A percentile compares a stretch with the other conserved stretches of the same genome.
Evolutionary conservation across 306 rosid species (phyloP).

Genomic region (Styphnolobium japonicum): DNA sequence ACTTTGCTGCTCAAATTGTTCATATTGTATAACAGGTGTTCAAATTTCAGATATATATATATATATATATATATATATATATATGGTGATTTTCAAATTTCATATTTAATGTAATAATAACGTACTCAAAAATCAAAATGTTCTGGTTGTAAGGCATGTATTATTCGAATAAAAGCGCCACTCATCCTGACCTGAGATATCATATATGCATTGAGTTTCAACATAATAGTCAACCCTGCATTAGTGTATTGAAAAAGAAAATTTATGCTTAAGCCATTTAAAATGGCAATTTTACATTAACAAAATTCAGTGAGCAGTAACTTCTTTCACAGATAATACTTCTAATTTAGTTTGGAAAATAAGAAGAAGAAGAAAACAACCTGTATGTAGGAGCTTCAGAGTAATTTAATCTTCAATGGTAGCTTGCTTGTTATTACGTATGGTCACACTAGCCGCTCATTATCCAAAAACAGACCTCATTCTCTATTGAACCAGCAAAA

Average conservation of each 20-base stretch:
- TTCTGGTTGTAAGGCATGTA: neutral
- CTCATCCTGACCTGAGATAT: neutral
- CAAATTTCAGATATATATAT: too few species aligned
- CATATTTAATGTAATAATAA: neutral
- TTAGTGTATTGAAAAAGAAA: neutral
- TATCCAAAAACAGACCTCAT: too few species aligned
- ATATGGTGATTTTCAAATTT: too few species aligned
- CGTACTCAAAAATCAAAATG: neutral
- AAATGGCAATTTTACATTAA: neutral
- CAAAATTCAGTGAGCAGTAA: neutral
- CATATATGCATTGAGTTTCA: neutral
- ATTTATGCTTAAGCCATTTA: neutral
- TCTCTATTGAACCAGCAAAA: too few species aligned
- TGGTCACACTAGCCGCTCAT: too few species aligned
- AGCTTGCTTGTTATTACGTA: too few species aligned
- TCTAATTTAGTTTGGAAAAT: too few species aligned
- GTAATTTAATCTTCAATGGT: too few species aligned
- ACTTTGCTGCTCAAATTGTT: slow-evolving; percentile 18
- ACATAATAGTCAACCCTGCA: neutral
- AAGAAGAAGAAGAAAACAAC: too few species aligned
- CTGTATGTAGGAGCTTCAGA: too few species aligned
- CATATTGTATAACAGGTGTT: neutral
- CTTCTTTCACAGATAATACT: neutral
- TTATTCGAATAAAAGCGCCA: neutral
- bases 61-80: too few species aligned